phyloP scores from a whole-genome alignment of 768 basidiomycete genomes.

The Russula virescens region DNA sequence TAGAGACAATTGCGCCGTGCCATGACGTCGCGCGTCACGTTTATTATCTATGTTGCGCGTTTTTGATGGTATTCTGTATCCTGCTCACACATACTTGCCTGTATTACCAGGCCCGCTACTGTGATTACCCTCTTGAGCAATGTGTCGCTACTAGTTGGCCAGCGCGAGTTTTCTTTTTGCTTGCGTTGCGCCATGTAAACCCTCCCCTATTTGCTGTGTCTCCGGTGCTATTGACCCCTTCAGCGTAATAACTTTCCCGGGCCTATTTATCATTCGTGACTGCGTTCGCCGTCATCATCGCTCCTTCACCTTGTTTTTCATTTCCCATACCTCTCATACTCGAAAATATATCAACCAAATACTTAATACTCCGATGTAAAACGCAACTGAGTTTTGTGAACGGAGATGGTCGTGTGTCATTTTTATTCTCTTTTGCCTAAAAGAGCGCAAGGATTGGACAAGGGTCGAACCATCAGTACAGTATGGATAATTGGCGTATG shows the following conservation, averaged over 20 bases:
- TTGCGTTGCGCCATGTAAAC: constrained; percentile 18
- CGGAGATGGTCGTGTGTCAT: no score
- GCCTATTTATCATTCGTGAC: constrained; percentile 15
- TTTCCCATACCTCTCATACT: constrained; percentile 1
- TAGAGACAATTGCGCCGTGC: not conserved
- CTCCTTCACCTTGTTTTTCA: constrained; percentile 1
- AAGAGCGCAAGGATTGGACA: no score
- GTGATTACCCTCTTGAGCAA: constrained; percentile 13
- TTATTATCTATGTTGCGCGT: constrained; percentile 1
- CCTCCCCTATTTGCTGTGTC: not conserved
- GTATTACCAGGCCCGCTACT: not conserved
- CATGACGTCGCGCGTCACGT: not conserved
- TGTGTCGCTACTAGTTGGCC: constrained; percentile 20
- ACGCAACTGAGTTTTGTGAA: not conserved
- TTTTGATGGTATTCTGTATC: constrained; percentile 3
- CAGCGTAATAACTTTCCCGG: not conserved
- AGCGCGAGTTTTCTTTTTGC: constrained; percentile 7
- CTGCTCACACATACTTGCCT: constrained; percentile 5
- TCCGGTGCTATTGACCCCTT: not conserved
- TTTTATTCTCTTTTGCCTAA: no score
- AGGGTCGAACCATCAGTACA: no score
- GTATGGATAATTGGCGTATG: no score
- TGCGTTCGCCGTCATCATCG: not conserved
- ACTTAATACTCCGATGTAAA: constrained; percentile 4
- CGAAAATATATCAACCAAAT: constrained; percentile 12